A percentile compares a stretch with the other conserved stretches of the same genome.
Conservation (phyloP, 73 alveolate genomes). For the Paramecium primaurelia region DNA sequence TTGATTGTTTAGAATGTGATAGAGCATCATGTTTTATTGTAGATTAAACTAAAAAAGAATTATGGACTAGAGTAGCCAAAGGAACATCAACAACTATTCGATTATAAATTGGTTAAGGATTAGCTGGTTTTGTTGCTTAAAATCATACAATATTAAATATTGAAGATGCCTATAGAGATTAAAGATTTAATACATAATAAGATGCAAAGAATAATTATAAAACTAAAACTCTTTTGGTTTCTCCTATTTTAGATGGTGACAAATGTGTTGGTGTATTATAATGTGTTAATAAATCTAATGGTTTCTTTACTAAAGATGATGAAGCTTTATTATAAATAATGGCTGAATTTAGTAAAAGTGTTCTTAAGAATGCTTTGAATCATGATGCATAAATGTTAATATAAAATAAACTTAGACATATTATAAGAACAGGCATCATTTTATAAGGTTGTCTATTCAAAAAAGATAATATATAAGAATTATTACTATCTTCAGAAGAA, state of each 20-base stretch:
- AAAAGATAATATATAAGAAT: neutral
- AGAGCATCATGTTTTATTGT: conserved; percentile 75
- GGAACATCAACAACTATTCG: conserved; percentile 62
- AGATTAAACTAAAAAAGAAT: conserved; percentile 64
- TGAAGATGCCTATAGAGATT: conserved; percentile 72
- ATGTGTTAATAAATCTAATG: conserved; percentile 65
- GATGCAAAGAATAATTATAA: conserved; percentile 68
- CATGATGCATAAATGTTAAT: conserved; percentile 49
- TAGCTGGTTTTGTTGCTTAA: conserved; percentile 72
- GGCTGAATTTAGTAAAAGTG: conserved; percentile 52
- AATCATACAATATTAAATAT: conserved; percentile 60
- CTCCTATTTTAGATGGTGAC: conserved; percentile 69
- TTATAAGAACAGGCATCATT: conserved; percentile 14
- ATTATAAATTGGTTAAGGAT: conserved; percentile 66
- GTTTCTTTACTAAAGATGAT: conserved; percentile 67
- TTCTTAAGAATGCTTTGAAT: conserved; percentile 55
- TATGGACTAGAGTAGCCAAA: conserved; percentile 76
- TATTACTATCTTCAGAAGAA: conserved; percentile 15
- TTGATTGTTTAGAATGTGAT: conserved; percentile 68
- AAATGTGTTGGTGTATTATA: conserved; percentile 49
- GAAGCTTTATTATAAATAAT: conserved; percentile 47
- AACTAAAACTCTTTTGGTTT: conserved; percentile 69
- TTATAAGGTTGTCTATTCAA: neutral
- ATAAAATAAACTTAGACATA: conserved; percentile 46
- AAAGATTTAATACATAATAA: conserved; percentile 68